Conservation (phyloP, 371 early-diverging fungal species). For the Haplosporangium sp. region DNA sequence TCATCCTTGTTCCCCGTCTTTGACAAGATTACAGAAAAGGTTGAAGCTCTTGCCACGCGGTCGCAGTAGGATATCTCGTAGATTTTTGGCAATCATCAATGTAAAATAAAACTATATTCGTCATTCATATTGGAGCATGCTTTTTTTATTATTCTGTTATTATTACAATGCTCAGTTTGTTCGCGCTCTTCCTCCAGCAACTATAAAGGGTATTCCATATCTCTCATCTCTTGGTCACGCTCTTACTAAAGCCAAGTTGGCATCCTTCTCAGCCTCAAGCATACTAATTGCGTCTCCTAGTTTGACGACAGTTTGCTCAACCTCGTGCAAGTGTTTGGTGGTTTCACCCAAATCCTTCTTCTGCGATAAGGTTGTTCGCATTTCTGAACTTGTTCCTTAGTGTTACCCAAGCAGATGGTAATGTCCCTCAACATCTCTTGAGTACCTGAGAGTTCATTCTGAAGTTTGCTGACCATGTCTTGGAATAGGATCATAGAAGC, state of each 20-base stretch:
- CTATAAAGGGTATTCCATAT: constrained; percentile 36
- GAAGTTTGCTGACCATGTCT: constrained; percentile 40
- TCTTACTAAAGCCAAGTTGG: constrained; percentile 21
- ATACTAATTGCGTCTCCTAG: constrained; percentile 43
- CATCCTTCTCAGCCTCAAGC: constrained; percentile 35
- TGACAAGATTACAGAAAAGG: constrained; percentile 65
- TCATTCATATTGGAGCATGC: not conserved
- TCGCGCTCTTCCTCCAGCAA: constrained; percentile 33
- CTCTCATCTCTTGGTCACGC: constrained; percentile 32
- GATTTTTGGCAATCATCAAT: not conserved
- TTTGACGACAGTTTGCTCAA: constrained; percentile 33
- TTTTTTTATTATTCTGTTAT: not conserved
- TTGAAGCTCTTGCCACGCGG: constrained; percentile 37
- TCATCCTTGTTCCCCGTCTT: constrained; percentile 74
- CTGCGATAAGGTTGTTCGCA: constrained; percentile 32
- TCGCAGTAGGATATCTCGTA: constrained; percentile 12
- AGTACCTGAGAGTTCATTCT: constrained; percentile 33
- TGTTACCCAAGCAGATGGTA: constrained; percentile 33
- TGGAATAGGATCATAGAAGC: constrained; percentile 37
- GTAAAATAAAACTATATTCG: not conserved
- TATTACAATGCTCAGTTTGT: not conserved
- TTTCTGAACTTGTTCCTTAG: constrained; percentile 38
- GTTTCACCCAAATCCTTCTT: constrained; percentile 42
- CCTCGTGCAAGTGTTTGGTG: constrained; percentile 30
- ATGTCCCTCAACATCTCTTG: constrained; percentile 43